Conservation (phyloP, 306 rosid genomes). For the Gillenia trifoliata region DNA sequence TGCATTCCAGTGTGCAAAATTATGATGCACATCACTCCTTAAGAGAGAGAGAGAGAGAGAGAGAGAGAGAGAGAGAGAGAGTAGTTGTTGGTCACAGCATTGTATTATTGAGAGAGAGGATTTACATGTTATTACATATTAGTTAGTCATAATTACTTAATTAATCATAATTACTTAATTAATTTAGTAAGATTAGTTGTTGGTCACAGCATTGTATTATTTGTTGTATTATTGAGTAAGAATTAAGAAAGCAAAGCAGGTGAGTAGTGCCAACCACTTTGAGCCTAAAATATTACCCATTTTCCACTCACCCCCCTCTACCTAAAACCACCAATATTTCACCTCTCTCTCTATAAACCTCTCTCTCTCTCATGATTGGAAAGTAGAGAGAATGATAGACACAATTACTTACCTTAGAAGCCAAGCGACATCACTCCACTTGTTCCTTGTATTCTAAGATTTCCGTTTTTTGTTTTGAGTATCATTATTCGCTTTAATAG, state of each 20-base stretch:
- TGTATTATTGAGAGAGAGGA: too few relatives aligned
- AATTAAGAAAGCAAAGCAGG: conserved; percentile 13
- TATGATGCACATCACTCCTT: too few relatives aligned
- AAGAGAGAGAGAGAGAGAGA: too few relatives aligned
- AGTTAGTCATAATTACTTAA: too few relatives aligned
- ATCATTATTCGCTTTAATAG: too few relatives aligned
- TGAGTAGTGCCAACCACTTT: conserved; percentile 29
- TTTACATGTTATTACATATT: too few relatives aligned
- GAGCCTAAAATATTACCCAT: conserved; percentile 48
- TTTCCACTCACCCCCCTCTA: conserved; percentile 22
- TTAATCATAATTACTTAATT: neutral
- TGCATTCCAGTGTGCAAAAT: too few relatives aligned
- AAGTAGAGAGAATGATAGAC: neutral
- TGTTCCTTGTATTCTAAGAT: conserved; percentile 14
- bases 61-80: too few relatives aligned
- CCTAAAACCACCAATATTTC: conserved; percentile 32
- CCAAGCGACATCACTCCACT: conserved; percentile 46
- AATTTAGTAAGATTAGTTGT: neutral
- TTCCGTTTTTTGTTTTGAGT: neutral
- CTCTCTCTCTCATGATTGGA: conserved; percentile 13
- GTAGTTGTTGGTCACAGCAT: too few relatives aligned
- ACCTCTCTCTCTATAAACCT: too few relatives aligned
- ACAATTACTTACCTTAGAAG: conserved; percentile 52
- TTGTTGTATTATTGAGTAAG: conserved; percentile 13
- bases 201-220: conserved; percentile 3